Conservation (phyloP, 495 filamentous ascomycete genomes). For the Penicillium angulare region DNA sequence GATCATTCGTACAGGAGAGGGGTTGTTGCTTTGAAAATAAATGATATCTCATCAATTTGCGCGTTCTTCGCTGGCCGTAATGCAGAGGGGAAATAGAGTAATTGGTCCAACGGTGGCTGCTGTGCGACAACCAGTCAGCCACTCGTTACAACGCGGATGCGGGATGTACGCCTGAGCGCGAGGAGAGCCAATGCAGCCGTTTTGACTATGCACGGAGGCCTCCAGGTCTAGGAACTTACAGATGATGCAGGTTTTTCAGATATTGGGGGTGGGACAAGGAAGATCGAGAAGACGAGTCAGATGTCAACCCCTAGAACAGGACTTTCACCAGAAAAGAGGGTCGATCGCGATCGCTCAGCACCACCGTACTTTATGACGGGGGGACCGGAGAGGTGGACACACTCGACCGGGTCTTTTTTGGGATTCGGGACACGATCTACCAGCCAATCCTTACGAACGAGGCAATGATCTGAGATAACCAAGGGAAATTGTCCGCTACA, state of each 20-base stretch:
- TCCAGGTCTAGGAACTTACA: slow-evolving; percentile 17
- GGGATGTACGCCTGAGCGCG: slow-evolving; percentile 15
- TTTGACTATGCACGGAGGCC: slow-evolving; percentile 23
- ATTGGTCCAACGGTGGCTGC: slow-evolving; percentile 12
- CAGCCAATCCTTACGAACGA: slow-evolving; percentile 14
- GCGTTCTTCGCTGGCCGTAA: background rate
- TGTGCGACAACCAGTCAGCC: slow-evolving; percentile 25
- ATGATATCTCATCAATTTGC: background rate
- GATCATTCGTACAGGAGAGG: slow-evolving; percentile 8
- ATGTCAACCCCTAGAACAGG: slow-evolving; percentile 17
- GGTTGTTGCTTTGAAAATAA: background rate
- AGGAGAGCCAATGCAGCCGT: slow-evolving; percentile 14
- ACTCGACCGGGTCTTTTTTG: background rate
- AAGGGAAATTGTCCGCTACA: background rate
- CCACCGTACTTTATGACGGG: slow-evolving; percentile 7
- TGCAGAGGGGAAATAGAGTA: background rate
- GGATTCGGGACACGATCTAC: slow-evolving; percentile 11
- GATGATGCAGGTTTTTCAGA: background rate
- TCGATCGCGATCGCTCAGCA: slow-evolving; percentile 20
- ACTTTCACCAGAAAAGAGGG: slow-evolving; percentile 13
- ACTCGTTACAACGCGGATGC: slow-evolving; percentile 24
- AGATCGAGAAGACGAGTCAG: slow-evolving; percentile 11
- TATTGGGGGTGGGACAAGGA: slow-evolving; percentile 3
- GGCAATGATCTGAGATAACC: slow-evolving; percentile 23
- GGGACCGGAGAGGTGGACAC: slow-evolving; percentile 1